Conservation (phyloP, 2,329 filamentous ascomycete genomes). For the Sclerotinia borealis region DNA sequence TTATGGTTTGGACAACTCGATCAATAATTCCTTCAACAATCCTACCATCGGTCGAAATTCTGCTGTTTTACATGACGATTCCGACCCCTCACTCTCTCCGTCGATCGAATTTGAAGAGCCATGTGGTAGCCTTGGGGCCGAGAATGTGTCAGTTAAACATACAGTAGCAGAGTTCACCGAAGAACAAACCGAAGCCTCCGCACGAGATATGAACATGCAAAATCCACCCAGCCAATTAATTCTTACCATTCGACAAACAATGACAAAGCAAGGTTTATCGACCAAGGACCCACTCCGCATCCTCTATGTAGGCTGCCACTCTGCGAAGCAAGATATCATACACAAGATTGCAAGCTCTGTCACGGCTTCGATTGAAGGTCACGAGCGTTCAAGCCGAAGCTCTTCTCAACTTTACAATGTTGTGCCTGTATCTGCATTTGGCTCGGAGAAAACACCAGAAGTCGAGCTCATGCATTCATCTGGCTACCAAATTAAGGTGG, state of each 20-base stretch:
- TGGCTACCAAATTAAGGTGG: slow-evolving; percentile 45
- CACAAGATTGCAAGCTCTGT: slow-evolving; percentile 45
- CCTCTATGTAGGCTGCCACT: slow-evolving; percentile 43
- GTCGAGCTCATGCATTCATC: slow-evolving; percentile 48
- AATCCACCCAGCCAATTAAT: slow-evolving; percentile 35
- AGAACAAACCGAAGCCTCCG: slow-evolving; percentile 36
- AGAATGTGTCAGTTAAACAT: slow-evolving; percentile 42
- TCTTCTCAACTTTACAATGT: slow-evolving; percentile 46
- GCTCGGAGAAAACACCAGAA: slow-evolving; percentile 40
- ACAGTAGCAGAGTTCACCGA: slow-evolving; percentile 40
- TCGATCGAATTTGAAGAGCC: slow-evolving; percentile 44
- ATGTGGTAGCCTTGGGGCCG: slow-evolving; percentile 31
- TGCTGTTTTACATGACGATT: slow-evolving; percentile 26
- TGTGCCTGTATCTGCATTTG: slow-evolving; percentile 45
- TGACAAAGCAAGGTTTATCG: slow-evolving; percentile 41
- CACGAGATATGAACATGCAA: slow-evolving; percentile 31
- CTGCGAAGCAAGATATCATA: slow-evolving; percentile 37
- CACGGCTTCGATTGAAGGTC: slow-evolving; percentile 35
- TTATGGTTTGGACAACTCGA: slow-evolving; percentile 24
- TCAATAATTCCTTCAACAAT: slow-evolving; percentile 27
- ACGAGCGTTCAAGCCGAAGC: slow-evolving; percentile 30
- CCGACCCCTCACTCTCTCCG: slow-evolving; percentile 26
- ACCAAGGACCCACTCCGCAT: slow-evolving; percentile 43
- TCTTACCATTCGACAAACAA: slow-evolving; percentile 43
- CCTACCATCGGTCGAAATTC: slow-evolving; percentile 31